Base-by-base conservation (phyloP, 495 filamentous ascomycete species). In the Patellaria atrata region DNA sequence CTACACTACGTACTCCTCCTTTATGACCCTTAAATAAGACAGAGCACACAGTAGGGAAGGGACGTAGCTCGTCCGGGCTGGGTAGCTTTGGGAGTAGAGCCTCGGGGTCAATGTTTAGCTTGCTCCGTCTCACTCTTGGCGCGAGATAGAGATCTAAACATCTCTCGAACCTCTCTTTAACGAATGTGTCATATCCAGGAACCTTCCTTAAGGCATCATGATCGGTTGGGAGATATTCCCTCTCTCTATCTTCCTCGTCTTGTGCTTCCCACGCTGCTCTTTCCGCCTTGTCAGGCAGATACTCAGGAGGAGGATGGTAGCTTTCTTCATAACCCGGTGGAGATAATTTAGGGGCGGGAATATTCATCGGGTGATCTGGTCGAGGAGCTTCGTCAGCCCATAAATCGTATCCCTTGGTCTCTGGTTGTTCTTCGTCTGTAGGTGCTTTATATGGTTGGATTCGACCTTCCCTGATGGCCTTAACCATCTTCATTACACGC, bases 401-500 rank as follows among this genome's bases (percentile, higher is more conserved):
- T 43, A 97, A 67, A 52, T 97, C 89, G 49, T 89, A 94, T 39
- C 67, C 65, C 5, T 63, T 53, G 35, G 77, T 69, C 5, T 77
- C 62, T 20, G 33, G 31, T 41, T 77, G 72, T 38, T 80, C 72
- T 30, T 71, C 68, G 50, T 87, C 79, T 44, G 73, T 64, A 9
- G 79, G 80, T 1, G 84, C 73, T 52, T 79, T 82, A 58, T 89
- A 93, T 12, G 89, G 89, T 42, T 92, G 62, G 37, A 97, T 97
- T 20, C 84, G 75, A 21, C 91, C 91, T 59, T 96, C 87, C 26
- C 77, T 69, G 40, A 97, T 97, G 15, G 89, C 89, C 52, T 80
- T 83, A 24, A 94, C 89, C 44, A 97, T 77, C 64, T 97, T 96
- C 85, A 94, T 94, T 30, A 97, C 72, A 40, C 86, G 68, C 68